Evolutionary conservation across 2,329 filamentous ascomycete species (phyloP), one percentile per base, ranked within the genome.

Genomic region (Ophiostoma novo-ulmi): DNA sequence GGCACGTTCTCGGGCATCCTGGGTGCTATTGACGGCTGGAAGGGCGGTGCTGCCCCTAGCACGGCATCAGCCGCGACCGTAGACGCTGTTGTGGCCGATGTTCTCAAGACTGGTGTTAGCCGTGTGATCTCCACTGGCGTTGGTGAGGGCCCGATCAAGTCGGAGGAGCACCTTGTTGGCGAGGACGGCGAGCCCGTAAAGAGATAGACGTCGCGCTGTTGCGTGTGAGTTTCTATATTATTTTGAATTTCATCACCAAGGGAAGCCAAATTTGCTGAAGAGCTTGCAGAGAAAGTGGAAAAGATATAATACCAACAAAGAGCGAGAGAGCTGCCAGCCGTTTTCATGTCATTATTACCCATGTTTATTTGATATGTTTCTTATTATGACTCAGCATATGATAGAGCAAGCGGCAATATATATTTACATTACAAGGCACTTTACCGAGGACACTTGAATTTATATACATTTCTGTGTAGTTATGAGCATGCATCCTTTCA

Each of bases 91-190:
- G 85, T 89, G n/a, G 82, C 91, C 3, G 81, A 84, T 66, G 83
- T 87, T 48, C 80, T 99, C 74, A 89, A 89, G 81, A 86, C 88
- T 58, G 95, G 95, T 36, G 89, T 99, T 5, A 93, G 90, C 80
- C 87, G 94, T 74, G 89, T 99, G 52, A 99, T 99, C 75, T 82
- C 94, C 82, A 98, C 96, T 1, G 86, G 90, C 69, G 95, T 99
- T 63, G 95, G 95, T 1, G 92, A 96, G 78, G 95, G 94, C 0
- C 95, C 95, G 0, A 81, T 90, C 74, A 92, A 88, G 83, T 91
- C 93, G 5, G 86, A 94, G 20, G 87, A 94, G 78, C 89, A 89
- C 77, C 81, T 97, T 73, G 86, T 96, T 72, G 87, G 85, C 73
- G 89, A 89, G 77, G 85, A 87, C 70, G 90, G 90, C 17, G 81